Evolutionary conservation across 495 filamentous ascomycete genomes (phyloP).

Genomic region (Amphirosellinia nigrospora): DNA sequence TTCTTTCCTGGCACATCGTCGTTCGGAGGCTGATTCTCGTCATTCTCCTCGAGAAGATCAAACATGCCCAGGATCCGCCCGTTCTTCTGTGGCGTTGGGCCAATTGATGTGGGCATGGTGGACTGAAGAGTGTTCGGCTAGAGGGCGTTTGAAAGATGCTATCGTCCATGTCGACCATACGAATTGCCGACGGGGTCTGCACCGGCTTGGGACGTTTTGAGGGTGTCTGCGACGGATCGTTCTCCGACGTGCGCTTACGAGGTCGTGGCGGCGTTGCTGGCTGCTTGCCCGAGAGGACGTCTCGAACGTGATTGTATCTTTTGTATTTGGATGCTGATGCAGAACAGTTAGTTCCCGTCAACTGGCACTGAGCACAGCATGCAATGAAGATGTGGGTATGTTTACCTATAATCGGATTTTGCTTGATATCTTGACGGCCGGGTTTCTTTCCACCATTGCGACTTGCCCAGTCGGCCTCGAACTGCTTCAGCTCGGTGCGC

Average conservation of each 20-base stretch:
- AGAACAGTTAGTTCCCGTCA: background rate
- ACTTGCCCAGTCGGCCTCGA: slow-evolving; percentile 79
- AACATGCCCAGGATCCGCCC: slow-evolving; percentile 90
- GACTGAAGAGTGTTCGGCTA: slow-evolving; percentile 66
- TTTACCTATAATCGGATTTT: slow-evolving; percentile 79
- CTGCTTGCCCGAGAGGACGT: slow-evolving; percentile 60
- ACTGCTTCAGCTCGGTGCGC: slow-evolving; percentile 80
- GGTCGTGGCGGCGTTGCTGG: slow-evolving; percentile 41
- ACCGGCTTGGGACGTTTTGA: slow-evolving; percentile 45
- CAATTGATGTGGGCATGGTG: slow-evolving; percentile 61
- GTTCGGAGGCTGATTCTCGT: slow-evolving; percentile 52
- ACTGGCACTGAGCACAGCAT: too few relatives aligned
- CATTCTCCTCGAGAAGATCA: slow-evolving; percentile 73
- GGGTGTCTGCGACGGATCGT: slow-evolving; percentile 50
- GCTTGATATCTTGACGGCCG: slow-evolving; percentile 83
- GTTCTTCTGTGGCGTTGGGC: slow-evolving; percentile 90
- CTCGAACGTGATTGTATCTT: slow-evolving; percentile 78
- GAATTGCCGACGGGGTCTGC: slow-evolving; percentile 50
- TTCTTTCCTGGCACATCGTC: slow-evolving; percentile 16
- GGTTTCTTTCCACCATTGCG: slow-evolving; percentile 77
- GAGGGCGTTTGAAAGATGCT: slow-evolving; percentile 67
- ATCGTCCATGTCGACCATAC: slow-evolving; percentile 34
- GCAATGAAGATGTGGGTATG: slow-evolving; percentile 5
- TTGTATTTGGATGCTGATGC: slow-evolving; percentile 83
- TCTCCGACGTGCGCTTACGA: slow-evolving; percentile 44